These are phyloP conservation scores for Candida oleophila DNA, from an alignment of 805 yeast species.

Conservation along the genomic window DNA sequence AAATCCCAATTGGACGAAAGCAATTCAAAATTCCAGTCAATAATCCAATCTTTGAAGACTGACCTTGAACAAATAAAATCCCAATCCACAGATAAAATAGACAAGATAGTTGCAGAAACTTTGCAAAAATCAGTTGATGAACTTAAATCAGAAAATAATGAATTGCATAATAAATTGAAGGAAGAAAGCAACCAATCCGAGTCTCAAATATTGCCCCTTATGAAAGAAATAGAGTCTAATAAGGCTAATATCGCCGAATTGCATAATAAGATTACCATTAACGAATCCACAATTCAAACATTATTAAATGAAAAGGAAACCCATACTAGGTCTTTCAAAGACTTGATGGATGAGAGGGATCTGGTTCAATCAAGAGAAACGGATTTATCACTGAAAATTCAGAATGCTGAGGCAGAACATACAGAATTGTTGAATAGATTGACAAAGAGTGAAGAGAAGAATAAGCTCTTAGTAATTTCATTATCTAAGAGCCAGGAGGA, in stretches of 20 bases:
- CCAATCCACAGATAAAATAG: not conserved
- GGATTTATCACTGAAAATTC: not conserved
- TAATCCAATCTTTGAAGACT: not conserved
- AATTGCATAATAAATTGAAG: not conserved
- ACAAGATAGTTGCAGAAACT: not conserved
- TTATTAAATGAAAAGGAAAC: not conserved
- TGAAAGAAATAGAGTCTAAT: conserved; percentile 1
- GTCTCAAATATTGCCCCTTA: not conserved
- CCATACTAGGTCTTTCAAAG: not conserved
- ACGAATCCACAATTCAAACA: not conserved
- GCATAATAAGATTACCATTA: not conserved
- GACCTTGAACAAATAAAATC: not conserved
- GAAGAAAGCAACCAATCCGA: not conserved
- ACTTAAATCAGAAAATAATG: not conserved
- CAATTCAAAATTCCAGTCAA: not conserved
- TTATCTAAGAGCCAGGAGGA: not conserved
- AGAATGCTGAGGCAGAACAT: not conserved
- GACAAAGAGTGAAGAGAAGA: not conserved
- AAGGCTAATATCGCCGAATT: not conserved
- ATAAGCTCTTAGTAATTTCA: not conserved
- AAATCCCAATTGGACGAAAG: not conserved
- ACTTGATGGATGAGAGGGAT: not conserved
- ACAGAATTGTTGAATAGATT: not conserved
- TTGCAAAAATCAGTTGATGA: not conserved
- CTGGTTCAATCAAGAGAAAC: not conserved